Conservation (phyloP, 2,329 filamentous ascomycete species). For the Rhynchosporium agropyri region DNA sequence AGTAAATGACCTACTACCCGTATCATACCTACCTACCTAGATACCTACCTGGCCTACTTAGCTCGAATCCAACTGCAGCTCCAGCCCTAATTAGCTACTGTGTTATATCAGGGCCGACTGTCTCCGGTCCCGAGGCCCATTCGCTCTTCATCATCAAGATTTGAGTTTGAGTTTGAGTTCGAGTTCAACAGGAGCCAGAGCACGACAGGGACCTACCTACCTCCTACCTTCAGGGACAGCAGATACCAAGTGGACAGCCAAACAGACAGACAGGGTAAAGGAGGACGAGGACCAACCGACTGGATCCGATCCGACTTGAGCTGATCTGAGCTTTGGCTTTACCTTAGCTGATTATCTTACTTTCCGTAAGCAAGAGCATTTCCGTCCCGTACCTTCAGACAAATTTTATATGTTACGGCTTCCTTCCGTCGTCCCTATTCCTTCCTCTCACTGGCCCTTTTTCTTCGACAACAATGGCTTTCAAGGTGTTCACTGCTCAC, state of each 20-base stretch:
- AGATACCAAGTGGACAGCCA: not conserved
- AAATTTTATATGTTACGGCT: not conserved
- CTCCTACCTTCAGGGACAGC: too few species aligned
- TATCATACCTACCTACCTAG: not conserved
- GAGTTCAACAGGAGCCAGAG: not conserved
- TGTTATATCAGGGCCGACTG: not conserved
- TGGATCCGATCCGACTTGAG: not conserved
- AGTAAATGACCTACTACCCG: not conserved
- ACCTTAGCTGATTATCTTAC: constrained; percentile 7
- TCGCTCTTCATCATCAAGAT: constrained; percentile 5
- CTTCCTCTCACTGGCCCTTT: not conserved
- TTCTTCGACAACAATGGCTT: too few species aligned
- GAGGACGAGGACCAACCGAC: not conserved
- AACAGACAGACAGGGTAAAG: not conserved
- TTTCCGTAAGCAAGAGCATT: constrained; percentile 6
- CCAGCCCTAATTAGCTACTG: not conserved
- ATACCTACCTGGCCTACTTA: not conserved
- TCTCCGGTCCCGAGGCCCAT: constrained; percentile 12
- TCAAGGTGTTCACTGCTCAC: not conserved
- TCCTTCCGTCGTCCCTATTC: not conserved
- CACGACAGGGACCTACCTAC: too few species aligned
- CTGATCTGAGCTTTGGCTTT: constrained; percentile 11
- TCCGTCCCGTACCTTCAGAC: not conserved
- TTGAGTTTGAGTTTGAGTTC: constrained; percentile 5
- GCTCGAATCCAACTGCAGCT: not conserved